Base-by-base conservation (phyloP, 2,329 filamentous ascomycete species). In the Gyromitra esculenta region DNA sequence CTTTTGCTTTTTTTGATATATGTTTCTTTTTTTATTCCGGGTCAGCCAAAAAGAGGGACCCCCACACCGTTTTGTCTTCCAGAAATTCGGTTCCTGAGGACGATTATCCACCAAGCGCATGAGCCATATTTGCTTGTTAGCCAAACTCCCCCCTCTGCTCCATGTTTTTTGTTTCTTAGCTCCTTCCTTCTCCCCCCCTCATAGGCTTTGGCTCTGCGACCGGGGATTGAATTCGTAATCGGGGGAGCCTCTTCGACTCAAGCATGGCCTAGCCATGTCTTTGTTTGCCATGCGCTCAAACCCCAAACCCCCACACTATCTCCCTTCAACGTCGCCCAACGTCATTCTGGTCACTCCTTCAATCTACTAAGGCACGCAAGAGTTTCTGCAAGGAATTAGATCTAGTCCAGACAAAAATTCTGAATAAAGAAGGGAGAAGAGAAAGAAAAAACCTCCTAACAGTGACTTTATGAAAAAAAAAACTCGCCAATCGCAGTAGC, bases 11-110 rank as follows among this genome's bases (percentile, higher is more conserved):
- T 66, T 60, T 62, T 18, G 60, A 18, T 11, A 11, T 11, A 43
- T 21, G 5, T 37, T 45, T 64, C 18, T 15, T 48, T 68, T 73
- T 67, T 72, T 43, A 13, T 50, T 56, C 41, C 48, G 50, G n/a
- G 41, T 35, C 48, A 76, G 52, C 50, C 60, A 62, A 48, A 73
- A 56, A 48, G 63, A 56, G 41, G 63, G 56, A 35, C 75, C 67
- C 69, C 75, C 70, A 69, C 75, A 65, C 73, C 66, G 73, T 75
- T 57, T 66, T 25, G 59, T 64, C 21, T 65, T 64, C 62, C 70
- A 41, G 60, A 45, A 62, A 48, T 62, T 64, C 48, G 63, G 75
- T 77, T 77, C 75, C 75, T 77, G 75, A 68, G 54, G 45, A 18
- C 45, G n/a, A 50, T 50, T 50, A n/a, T 50, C 45, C 60, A 68